Base-by-base conservation (phyloP, 306 rosid species). In the Vigna hirtella region DNA sequence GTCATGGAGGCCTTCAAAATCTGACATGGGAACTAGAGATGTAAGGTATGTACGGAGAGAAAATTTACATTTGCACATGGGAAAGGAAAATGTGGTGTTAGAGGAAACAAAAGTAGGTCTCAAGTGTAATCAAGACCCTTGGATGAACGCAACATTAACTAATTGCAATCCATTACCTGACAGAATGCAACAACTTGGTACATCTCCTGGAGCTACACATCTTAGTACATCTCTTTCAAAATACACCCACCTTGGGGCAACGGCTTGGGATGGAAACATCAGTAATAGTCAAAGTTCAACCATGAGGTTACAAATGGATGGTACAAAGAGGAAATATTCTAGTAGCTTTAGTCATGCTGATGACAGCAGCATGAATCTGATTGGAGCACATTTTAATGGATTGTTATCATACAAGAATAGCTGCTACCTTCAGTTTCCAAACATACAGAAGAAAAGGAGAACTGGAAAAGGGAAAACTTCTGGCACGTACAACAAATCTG, bases 371-470 rank as follows among this genome's bases (percentile, higher is more conserved):
- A 26, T 74, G 71, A 90, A 87, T 69, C 50, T 80, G 59, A 66
- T 12, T 40, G 89, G 86, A 55, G 86, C 51, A 66, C 80, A 77
- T 42, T 77, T 67, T 70, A 90, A 84, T 73, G 81, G 52, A 36
- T 34, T 86, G 66, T 15, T 66, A 12, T 79, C 85, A 76, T 80
- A 82, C 83, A 82, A 86, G 63, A 40, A 67, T 43, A 66, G 42
- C 77, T 30, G 30, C 38, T 28, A 58, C 71, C 17, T 71, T 73
- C 86, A 85, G 36, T 83, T 87, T 87, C 83, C 90, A 38, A 81
- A 82, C 32, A 66, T 89, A 76, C 77, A 82, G 77, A 83, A 85
- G 83, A 87, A 82, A 80, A 85, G 70, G 82, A 89, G 87, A 80
- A 85, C 80, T 66, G 86, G 64, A 57, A 85, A 70, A 75, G 86